Base-by-base conservation (phyloP, 2,329 filamentous ascomycete species). In the Hysterium pulicare region DNA sequence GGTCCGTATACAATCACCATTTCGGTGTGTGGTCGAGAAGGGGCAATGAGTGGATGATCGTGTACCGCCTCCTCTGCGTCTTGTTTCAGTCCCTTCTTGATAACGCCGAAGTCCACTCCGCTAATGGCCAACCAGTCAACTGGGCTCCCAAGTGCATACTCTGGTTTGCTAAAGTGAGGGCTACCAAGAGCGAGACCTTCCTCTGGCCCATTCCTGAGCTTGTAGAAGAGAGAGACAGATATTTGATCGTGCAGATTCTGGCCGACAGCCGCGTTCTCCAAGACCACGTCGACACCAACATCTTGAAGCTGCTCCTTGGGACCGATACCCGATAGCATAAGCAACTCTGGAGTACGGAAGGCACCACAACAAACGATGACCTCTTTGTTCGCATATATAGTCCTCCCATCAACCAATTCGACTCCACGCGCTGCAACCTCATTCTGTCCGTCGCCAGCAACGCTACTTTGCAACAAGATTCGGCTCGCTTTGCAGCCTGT, bases 311-410 rank as follows among this genome's bases (percentile, higher is more conserved):
- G 72, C 0, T 63, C 52, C 5, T 61, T 51, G 0, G 78, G 78
- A 0, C 81, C 80, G 26, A 84, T 72, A 6, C 81, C 81, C 39
- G 71, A 77, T 1, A 83, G 72, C 64, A 80, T 77, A 5, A 84
- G 74, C 4, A 84, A 58, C 60, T 83, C 79, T 3, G 79, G 78
- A 1, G 74, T 73, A 58, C 82, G 78, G 58, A 76, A 83, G 1
- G 77, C 73, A 5, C 80, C 80, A 5, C 22, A 30, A 23, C 24
- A 20, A 22, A 39, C 16, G 7, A 39, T 39, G 24, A 30, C 37
- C 23, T 31, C 37, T 39, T 39, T 39, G 13, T 16, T 23, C 8
- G 37, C 22, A 5, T 15, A n/a, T 13, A 39, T 21, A 16, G n/a
- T 21, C n/a, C 17, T 16, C 3, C 34, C 34, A 20, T 37, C 34